A percentile compares a stretch with the other conserved stretches of the same genome.
Conservation (phyloP, 2,329 filamentous ascomycete genomes). For the Fusarium chuoi region DNA sequence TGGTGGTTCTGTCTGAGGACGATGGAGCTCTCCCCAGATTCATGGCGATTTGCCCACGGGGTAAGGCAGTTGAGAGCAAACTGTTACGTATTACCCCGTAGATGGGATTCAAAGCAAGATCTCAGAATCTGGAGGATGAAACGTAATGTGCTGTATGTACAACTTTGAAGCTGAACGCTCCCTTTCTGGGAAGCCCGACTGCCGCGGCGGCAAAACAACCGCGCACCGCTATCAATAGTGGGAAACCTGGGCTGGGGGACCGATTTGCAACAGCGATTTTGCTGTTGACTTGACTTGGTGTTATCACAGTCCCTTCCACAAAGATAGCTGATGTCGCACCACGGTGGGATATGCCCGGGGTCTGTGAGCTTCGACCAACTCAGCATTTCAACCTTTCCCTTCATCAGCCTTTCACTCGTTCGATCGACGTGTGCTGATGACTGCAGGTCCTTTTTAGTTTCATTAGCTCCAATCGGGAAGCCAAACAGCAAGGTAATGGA, state of each 20-base stretch:
- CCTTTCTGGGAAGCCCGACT: conserved; percentile 23
- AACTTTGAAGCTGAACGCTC: background rate
- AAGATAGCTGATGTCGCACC: conserved; percentile 33
- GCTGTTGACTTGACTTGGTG: conserved; percentile 1
- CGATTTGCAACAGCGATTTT: background rate
- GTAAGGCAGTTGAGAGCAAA: conserved; percentile 36
- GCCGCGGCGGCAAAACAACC: conserved; percentile 30
- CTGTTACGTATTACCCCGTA: conserved; percentile 42
- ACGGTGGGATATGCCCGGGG: conserved; percentile 16
- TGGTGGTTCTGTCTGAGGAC: conserved; percentile 9
- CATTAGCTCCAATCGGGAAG: conserved; percentile 2
- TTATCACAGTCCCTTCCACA: conserved; percentile 16
- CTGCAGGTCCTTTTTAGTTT: conserved; percentile 20
- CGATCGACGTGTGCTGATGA: conserved; percentile 19
- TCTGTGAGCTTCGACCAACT: conserved; percentile 15
- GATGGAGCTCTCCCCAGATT: conserved; percentile 44
- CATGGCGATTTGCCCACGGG: conserved; percentile 36
- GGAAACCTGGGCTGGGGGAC: background rate
- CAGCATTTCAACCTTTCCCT: conserved; percentile 11
- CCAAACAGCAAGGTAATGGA: conserved; percentile 5
- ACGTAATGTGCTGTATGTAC: background rate
- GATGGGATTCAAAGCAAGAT: conserved; percentile 30
- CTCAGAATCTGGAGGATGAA: conserved; percentile 13
- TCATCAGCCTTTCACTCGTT: conserved; percentile 15
- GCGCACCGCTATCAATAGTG: conserved; percentile 24